phyloP scores from a whole-genome alignment of 148 eudicot genomes.

The Beta vulgaris region DNA sequence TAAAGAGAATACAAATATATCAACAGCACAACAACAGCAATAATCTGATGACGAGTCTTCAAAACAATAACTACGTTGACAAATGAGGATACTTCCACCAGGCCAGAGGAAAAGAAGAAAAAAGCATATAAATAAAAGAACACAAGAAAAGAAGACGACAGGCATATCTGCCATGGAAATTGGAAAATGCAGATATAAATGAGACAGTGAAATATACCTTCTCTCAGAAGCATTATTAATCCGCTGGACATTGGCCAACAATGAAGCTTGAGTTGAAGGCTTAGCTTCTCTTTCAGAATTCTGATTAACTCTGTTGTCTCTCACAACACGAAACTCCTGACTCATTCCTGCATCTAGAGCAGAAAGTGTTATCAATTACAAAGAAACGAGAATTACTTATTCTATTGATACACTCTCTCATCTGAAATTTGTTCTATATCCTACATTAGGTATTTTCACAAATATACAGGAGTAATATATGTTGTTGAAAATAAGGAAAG shows the following conservation, averaged over 20 bases:
- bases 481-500: background rate
- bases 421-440: background rate
- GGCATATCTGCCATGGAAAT: background rate
- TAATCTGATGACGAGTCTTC: background rate
- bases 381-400: background rate
- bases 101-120: background rate
- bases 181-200: background rate
- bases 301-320: slow-evolving; percentile 75
- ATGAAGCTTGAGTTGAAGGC: slow-evolving; percentile 34
- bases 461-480: background rate
- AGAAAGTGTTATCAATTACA: background rate
- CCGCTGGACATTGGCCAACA: slow-evolving; percentile 36
- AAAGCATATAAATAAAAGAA: background rate
- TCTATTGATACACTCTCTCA: background rate
- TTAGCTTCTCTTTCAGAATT: slow-evolving; percentile 42
- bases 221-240: slow-evolving; percentile 34
- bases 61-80: background rate
- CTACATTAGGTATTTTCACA: too few relatives aligned
- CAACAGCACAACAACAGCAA: background rate
- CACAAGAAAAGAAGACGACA: background rate
- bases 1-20: background rate
- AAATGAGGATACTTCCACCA: background rate
- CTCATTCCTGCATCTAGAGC: slow-evolving; percentile 43
- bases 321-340: slow-evolving; percentile 83
- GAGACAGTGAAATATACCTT: slow-evolving; percentile 39